A percentile compares a stretch with the other conserved stretches of the same genome.
Evolutionary conservation across 179 eudicot species (phyloP).

Genomic region (Monotropa hypopitys): DNA sequence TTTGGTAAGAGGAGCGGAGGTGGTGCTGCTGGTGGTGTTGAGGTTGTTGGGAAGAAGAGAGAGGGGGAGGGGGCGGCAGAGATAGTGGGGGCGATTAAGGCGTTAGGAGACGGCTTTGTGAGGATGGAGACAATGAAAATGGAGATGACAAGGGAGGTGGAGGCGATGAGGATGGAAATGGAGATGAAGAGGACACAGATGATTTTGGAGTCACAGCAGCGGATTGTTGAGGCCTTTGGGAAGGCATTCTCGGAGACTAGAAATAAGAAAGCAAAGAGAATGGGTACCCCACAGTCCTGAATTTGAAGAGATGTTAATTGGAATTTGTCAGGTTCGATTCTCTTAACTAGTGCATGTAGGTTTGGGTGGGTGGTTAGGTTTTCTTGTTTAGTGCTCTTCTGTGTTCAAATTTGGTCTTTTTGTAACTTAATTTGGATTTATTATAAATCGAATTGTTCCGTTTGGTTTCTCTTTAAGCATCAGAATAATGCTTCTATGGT

Average conservation of each 20-base stretch:
- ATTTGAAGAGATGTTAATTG: neutral
- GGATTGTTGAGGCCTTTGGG: constrained; percentile 59
- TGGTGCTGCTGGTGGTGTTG: constrained; percentile 6
- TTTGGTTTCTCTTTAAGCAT: no score
- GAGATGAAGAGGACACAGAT: constrained; percentile 80
- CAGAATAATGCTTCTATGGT: no score
- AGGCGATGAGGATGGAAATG: constrained; percentile 67
- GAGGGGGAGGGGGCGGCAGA: constrained; percentile 17
- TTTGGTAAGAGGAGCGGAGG: constrained; percentile 12
- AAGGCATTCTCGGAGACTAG: constrained; percentile 29
- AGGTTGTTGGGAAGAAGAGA: constrained; percentile 5
- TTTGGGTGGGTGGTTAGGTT: constrained; percentile 6
- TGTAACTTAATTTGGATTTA: neutral
- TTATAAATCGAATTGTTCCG: no score
- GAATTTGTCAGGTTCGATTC: neutral
- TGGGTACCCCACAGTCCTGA: constrained; percentile 8
- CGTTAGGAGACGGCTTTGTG: constrained; percentile 70
- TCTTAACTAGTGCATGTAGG: neutral
- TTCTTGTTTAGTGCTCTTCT: neutral
- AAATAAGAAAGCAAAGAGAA: constrained; percentile 15
- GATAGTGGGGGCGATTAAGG: constrained; percentile 50
- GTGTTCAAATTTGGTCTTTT: neutral
- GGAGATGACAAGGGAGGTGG: constrained; percentile 64
- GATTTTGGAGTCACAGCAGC: constrained; percentile 70
- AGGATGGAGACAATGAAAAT: constrained; percentile 82